Percentiles rank a stretch among this genome's conserved stretches.
Evolutionary conservation across 495 filamentous ascomycete species (phyloP).

Genomic region (Tuber umbilicatum): DNA sequence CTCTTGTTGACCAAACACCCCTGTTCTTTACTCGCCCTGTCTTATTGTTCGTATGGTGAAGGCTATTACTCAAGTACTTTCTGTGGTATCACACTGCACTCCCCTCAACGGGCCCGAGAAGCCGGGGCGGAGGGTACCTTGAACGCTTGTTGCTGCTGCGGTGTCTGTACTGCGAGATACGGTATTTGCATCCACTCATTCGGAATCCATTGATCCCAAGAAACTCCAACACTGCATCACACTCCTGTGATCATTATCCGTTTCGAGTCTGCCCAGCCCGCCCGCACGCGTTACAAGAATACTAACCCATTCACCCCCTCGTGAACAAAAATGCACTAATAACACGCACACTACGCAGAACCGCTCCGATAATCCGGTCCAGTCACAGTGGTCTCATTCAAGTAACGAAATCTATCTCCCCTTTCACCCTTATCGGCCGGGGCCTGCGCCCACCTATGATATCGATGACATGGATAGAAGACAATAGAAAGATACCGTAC

Average conservation of each 20-base stretch:
- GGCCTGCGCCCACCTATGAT: background rate
- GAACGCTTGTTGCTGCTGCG: background rate
- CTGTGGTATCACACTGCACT: background rate
- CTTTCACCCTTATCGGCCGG: background rate
- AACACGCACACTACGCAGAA: background rate
- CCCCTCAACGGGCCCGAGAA: background rate
- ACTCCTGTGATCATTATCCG: background rate
- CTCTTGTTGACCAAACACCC: no score
- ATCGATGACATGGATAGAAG: background rate
- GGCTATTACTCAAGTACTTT: background rate
- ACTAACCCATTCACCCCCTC: background rate
- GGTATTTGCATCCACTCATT: background rate
- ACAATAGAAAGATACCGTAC: background rate
- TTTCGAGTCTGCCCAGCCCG: background rate
- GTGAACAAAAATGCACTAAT: background rate
- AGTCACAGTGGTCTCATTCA: background rate
- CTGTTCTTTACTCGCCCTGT: no score
- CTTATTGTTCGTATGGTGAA: no score
- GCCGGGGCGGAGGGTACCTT: background rate
- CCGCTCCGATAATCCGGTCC: background rate
- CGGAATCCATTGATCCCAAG: background rate
- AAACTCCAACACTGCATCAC: background rate
- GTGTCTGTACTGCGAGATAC: background rate
- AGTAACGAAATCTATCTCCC: background rate
- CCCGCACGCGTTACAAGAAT: no score